Evolutionary conservation across 306 rosid species (phyloP), one percentile per base, ranked within the genome.

Genomic region (Pterocarpus macrocarpus): DNA sequence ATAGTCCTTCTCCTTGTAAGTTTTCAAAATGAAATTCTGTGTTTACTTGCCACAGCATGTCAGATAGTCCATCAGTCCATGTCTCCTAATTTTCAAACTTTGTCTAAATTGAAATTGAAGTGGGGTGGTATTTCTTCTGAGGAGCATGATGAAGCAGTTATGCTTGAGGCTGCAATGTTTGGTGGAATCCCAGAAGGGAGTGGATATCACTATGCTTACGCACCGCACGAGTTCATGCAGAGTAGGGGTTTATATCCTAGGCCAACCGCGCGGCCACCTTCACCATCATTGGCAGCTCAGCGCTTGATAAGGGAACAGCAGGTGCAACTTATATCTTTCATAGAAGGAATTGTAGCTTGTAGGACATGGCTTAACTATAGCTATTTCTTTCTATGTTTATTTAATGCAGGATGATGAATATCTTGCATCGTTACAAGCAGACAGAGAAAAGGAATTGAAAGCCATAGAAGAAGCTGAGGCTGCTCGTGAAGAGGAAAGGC

Each of bases 101-200:
- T 22, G 45, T 57, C 45, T 73, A 75, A 16, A 80, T 67, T 64
- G 28, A 68, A 80, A 81, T 71, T 83, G 86, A 86, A 95, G 99
- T 93, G 96, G 99, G 98, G 98, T 81, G 98, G 97, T 78, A 91
- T 93, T 70, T 93, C 96, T 79, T 91, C 98, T 1, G 93, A 80
- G 90, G 98, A 95, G 77, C 98, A 89, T 44, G 96, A 95, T 50
- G 98, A 91, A 86, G 98, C 98, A 59, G 96, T 95, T 64, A 96
- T 96, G 97, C 97, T 95, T 43, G 98, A 93, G 90, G 98, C 97
- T 64, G 98, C 98, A 74, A 90, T 92, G 94, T 95, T 93, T 71
- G 99, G 99, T 77, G 97, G 98, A 81, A 88, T 91, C 73, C 95
- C 98, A 11, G 98, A 93, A 88, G 92, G 90, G 58, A 80, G 82